These are phyloP conservation scores for Candida argentea DNA, from an alignment of 805 yeast species.

Conservation along the genomic window DNA sequence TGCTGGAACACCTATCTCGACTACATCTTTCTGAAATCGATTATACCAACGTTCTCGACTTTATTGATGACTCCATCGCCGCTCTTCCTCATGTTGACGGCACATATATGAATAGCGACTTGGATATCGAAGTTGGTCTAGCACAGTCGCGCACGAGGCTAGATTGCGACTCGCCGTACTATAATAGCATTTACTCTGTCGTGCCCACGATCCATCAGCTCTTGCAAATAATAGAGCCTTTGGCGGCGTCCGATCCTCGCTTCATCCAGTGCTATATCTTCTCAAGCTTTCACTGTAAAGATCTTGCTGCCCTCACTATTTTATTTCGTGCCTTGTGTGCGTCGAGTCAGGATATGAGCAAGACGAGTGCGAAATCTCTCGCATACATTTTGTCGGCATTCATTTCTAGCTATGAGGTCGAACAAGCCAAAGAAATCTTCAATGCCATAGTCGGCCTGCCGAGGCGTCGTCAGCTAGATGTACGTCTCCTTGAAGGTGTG, in stretches of 20 bases:
- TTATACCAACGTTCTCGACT: no score
- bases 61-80: no score
- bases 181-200: conserved; percentile 7
- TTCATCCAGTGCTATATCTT: conserved; percentile 17
- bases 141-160: conserved; percentile 3
- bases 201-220: conserved; percentile 14
- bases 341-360: conserved; percentile 11
- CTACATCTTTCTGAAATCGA: no score
- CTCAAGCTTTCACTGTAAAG: conserved; percentile 27
- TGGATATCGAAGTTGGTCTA: conserved; percentile 4
- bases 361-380: no score
- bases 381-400: conserved; percentile 20
- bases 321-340: conserved; percentile 13
- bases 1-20: no score
- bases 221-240: conserved; percentile 8
- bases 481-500: conserved; percentile 17
- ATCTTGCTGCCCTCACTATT: conserved; percentile 14
- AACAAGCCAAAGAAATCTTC: conserved; percentile 17
- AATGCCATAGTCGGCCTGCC: conserved; percentile 13
- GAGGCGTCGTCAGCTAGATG: conserved; percentile 13
- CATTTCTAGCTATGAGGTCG: conserved; percentile 24
- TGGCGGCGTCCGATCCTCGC: conserved; percentile 2
- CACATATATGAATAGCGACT: no score
- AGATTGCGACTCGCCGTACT: conserved; percentile 2
- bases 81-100: no score